phyloP scores from a whole-genome alignment of 257 asterid species.

The Ocimum tenuiflorum region DNA sequence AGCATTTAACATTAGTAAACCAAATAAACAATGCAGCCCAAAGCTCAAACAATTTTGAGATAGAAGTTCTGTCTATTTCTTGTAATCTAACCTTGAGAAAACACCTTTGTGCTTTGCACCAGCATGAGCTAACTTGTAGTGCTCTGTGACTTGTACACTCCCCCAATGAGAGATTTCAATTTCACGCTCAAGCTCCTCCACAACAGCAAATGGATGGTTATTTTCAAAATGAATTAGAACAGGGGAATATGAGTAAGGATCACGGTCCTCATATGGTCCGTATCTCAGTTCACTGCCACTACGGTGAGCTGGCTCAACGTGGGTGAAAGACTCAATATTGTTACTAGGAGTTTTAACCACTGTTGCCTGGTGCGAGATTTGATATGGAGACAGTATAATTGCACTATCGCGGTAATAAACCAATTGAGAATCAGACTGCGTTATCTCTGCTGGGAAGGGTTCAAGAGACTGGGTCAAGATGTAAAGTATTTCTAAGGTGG shows the following conservation, averaged over 20 bases:
- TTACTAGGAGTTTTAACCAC: slow-evolving; percentile 62
- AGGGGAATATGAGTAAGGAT: slow-evolving; percentile 67
- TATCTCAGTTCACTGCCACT: slow-evolving; percentile 71
- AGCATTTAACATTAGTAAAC: slow-evolving; percentile 11
- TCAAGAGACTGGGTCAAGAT: slow-evolving; percentile 75
- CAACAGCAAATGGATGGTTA: slow-evolving; percentile 86
- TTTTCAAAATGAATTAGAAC: slow-evolving; percentile 75
- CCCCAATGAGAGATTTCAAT: slow-evolving; percentile 99
- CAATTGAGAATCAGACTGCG: slow-evolving; percentile 88
- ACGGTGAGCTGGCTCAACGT: slow-evolving; percentile 60
- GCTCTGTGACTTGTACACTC: slow-evolving; percentile 81
- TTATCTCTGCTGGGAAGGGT: slow-evolving; percentile 85
- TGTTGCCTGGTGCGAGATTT: slow-evolving; percentile 66
- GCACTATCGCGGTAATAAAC: slow-evolving; percentile 96
- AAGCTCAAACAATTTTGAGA: neutral
- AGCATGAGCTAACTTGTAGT: slow-evolving; percentile 70
- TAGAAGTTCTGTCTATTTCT: neutral
- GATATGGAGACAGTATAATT: slow-evolving; percentile 72
- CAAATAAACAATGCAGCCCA: neutral
- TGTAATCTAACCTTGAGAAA: slow-evolving; percentile 72
- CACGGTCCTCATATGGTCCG: slow-evolving; percentile 66
- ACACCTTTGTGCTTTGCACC: slow-evolving; percentile 93
- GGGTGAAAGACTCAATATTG: slow-evolving; percentile 85
- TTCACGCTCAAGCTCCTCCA: slow-evolving; percentile 98
- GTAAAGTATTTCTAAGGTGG: slow-evolving; percentile 62